Evolutionary conservation across 2,329 filamentous ascomycete genomes (phyloP), one percentile per base, ranked within the genome.

Genomic region (Shiraia bambusicola): DNA sequence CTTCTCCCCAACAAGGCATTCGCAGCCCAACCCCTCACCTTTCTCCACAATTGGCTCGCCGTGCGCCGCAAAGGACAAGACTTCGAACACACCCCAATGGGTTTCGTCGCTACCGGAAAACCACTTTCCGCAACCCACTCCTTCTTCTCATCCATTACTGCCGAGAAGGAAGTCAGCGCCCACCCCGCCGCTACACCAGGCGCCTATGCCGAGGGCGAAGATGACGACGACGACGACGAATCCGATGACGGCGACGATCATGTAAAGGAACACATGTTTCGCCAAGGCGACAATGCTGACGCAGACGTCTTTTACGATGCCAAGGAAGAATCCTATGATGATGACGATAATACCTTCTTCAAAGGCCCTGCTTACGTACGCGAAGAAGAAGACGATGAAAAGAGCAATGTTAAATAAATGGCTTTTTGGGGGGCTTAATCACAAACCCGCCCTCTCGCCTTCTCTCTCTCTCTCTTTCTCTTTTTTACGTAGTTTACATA

Each of bases 31-130:
- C 58, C 63, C 8, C 52, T 63, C 3, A 58, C 48, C 1, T 69
- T 69, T 29, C 40, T 83, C 0, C 71, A 77, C 15, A 79, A 83
- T 32, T 84, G 80, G 80, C 63, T 83, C 1, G 65, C 75, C 0
- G 45, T 80, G 0, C 71, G 76, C 1, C 74, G 80, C 1, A 76
- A 76, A 27, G 76, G 76, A 0, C 78, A 82, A 41, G 79, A 84
- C 43, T 74, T 83, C 37, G 54, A 72, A 11, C 76, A 82, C 17
- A 83, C 79, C 0, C 81, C 80, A 0, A 82, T 83, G 73, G 80
- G 79, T 0, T 78, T 76, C 51, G 41, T 83, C 4, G 75, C 74
- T 2, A 75, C 77, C 10, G 76, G 79, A 10, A 79, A 77, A 45
- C 56, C 65, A 0, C 64, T 84, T 0, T 63, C 63, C 0, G 55